Evolutionary conservation across 768 basidiomycete genomes (phyloP).

Genomic region (Dictyophora rubrovolvata): DNA sequence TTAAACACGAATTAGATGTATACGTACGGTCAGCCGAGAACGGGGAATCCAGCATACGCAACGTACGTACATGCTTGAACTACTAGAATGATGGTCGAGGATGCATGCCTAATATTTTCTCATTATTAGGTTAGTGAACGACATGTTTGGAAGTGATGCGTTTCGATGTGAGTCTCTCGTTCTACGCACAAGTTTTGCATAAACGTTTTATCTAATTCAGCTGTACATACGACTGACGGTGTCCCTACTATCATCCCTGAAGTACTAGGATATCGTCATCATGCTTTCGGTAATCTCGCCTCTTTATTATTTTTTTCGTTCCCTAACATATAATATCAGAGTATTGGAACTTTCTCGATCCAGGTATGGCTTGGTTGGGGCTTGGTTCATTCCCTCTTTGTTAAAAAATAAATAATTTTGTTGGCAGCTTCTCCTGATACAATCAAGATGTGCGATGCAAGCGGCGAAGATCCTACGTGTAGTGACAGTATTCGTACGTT

Average conservation of each 20-base stretch:
- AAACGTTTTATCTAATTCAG: conserved; percentile 16
- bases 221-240: conserved; percentile 38
- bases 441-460: conserved; percentile 32
- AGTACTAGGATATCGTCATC: conserved; percentile 37
- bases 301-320: conserved; percentile 15
- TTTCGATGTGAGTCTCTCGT: conserved; percentile 8
- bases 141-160: not conserved
- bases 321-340: conserved; percentile 22
- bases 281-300: conserved; percentile 9
- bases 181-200: conserved; percentile 25
- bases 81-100: conserved; percentile 23
- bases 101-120: conserved; percentile 25
- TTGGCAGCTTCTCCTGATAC: conserved; percentile 18
- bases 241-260: conserved; percentile 41
- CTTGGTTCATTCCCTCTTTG: not conserved
- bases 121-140: not conserved
- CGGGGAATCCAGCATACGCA: conserved; percentile 32
- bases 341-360: conserved; percentile 42
- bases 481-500: conserved; percentile 37
- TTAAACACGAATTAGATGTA: not conserved
- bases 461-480: conserved; percentile 37
- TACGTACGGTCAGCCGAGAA: conserved; percentile 35
- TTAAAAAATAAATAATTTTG: not conserved
- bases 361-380: conserved; percentile 17
- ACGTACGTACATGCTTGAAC: not conserved